phyloP scores from a whole-genome alignment of 163 green algal species.

The Volvox carteri region DNA sequence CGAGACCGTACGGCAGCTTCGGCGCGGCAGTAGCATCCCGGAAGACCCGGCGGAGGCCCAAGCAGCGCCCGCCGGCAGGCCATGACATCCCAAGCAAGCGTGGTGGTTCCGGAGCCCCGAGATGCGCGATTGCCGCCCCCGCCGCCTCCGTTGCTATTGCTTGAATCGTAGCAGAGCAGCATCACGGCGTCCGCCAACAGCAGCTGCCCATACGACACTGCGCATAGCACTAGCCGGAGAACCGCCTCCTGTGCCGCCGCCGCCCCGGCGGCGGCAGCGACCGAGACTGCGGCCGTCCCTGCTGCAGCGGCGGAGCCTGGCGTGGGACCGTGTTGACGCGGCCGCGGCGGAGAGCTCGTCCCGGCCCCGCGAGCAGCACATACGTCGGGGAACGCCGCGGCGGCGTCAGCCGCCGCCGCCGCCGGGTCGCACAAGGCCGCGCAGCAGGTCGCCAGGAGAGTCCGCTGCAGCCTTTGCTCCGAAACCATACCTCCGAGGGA shows the following conservation, averaged over 20 bases:
- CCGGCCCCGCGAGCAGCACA: neutral
- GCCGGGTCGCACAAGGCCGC: constrained; percentile 18
- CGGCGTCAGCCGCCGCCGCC: constrained; percentile 14
- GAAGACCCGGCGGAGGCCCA: neutral
- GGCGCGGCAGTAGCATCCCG: constrained; percentile 27
- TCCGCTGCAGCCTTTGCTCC: constrained; percentile 37
- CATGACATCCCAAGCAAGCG: constrained; percentile 1
- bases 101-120: neutral
- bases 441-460: constrained; percentile 20
- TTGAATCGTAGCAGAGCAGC: constrained; percentile 19
- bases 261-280: neutral
- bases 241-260: constrained; percentile 32
- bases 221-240: constrained; percentile 21
- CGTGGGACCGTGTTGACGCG: neutral
- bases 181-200: constrained; percentile 21
- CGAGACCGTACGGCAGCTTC: constrained; percentile 29
- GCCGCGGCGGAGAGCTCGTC: neutral
- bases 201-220: constrained; percentile 38
- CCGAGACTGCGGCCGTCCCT: neutral
- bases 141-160: neutral
- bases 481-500: neutral
- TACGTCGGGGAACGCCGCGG: constrained; percentile 29
- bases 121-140: neutral
- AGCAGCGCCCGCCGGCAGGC: constrained; percentile 41
- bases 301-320: neutral